Evolutionary conservation across 805 yeast genomes (phyloP).

Genomic region (Yamadazyma philogaea): DNA sequence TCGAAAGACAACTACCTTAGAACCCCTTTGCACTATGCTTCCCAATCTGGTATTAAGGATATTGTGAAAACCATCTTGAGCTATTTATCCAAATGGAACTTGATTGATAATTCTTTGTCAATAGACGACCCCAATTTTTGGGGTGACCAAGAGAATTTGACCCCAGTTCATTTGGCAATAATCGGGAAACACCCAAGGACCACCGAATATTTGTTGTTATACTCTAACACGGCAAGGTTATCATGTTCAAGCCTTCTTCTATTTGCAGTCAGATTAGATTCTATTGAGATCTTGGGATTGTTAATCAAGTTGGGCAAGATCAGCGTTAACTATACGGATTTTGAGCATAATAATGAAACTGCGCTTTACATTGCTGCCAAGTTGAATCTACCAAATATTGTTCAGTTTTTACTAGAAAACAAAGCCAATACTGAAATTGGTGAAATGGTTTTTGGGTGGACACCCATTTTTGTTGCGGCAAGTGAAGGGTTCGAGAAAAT

Average conservation of each 20-base stretch:
- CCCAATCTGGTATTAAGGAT: conserved; percentile 76
- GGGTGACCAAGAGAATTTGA: conserved; percentile 76
- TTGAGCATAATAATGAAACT: conserved; percentile 62
- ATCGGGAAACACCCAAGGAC: conserved; percentile 82
- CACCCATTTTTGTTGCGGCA: conserved; percentile 87
- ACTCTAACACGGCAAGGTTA: conserved; percentile 38
- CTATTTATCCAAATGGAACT: conserved; percentile 56
- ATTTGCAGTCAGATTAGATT: conserved; percentile 66
- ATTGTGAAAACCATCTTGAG: conserved; percentile 57
- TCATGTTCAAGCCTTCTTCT: conserved; percentile 57
- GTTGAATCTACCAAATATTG: conserved; percentile 52
- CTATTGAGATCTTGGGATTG: conserved; percentile 51
- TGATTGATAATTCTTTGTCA: conserved; percentile 45
- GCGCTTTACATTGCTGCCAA: conserved; percentile 80
- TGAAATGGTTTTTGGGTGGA: conserved; percentile 86
- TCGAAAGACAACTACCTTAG: conserved; percentile 74
- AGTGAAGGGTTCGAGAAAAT: conserved; percentile 71
- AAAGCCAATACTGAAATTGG: conserved; percentile 75
- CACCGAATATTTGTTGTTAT: conserved; percentile 52
- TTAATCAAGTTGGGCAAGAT: conserved; percentile 57
- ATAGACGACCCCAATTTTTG: conserved; percentile 56
- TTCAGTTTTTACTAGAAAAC: conserved; percentile 49
- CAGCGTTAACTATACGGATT: conserved; percentile 60
- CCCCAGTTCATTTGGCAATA: conserved; percentile 83
- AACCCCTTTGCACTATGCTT: conserved; percentile 87